Evolutionary conservation across 257 asterid species (phyloP).

Genomic region (Ehretia macrophylla): DNA sequence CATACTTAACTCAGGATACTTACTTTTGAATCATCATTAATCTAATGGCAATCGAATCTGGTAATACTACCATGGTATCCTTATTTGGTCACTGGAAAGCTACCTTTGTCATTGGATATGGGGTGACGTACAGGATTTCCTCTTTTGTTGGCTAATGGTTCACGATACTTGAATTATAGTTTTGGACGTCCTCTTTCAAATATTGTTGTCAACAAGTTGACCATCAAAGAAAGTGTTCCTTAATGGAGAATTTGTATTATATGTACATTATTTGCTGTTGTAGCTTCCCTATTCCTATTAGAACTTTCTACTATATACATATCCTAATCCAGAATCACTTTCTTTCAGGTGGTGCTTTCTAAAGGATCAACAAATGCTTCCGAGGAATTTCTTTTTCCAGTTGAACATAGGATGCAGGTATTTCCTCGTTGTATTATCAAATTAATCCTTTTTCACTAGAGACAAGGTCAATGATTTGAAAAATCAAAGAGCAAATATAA

Average conservation of each 20-base stretch:
- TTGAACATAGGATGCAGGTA: slow-evolving; percentile 81
- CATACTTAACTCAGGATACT: background rate
- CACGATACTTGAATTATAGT: slow-evolving; percentile 84
- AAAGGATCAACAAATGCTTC: slow-evolving; percentile 91
- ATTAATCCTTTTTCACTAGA: too few relatives aligned
- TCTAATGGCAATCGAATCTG: slow-evolving; percentile 72
- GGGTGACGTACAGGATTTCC: slow-evolving; percentile 82
- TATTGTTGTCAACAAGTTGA: slow-evolving; percentile 84
- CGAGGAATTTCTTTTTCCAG: slow-evolving; percentile 56
- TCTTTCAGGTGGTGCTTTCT: slow-evolving; percentile 83
- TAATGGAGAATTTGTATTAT: slow-evolving; percentile 6
- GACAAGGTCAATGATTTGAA: too few relatives aligned
- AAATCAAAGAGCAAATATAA: too few relatives aligned
- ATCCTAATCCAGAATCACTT: slow-evolving; percentile 18
- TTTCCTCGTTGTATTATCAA: too few relatives aligned
- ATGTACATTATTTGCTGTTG: slow-evolving; percentile 12
- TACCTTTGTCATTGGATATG: slow-evolving; percentile 85
- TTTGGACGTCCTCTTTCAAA: slow-evolving; percentile 88
- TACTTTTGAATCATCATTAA: background rate
- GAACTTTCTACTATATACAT: background rate
- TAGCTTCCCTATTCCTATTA: slow-evolving; percentile 5
- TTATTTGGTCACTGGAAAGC: slow-evolving; percentile 99
- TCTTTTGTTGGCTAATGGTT: slow-evolving; percentile 65
- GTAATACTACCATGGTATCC: slow-evolving; percentile 95
- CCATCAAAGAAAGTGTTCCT: slow-evolving; percentile 51